Percentiles rank a stretch among this genome's conserved stretches.
Evolutionary conservation across 805 yeast genomes (phyloP).

Genomic region (Ogataea parapolymorpha): DNA sequence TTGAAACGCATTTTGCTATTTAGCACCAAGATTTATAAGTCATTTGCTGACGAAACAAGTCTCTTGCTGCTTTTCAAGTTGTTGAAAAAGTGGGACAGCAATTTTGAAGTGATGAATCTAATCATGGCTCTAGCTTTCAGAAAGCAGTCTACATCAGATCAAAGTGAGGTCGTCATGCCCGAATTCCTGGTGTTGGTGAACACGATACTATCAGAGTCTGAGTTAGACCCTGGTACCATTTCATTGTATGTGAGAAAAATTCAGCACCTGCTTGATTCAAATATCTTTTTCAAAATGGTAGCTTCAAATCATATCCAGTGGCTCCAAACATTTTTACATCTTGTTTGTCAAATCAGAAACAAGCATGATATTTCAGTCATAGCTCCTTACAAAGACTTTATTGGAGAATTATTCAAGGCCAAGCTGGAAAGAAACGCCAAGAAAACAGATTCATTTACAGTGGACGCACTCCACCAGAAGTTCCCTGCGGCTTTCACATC

Average conservation of each 20-base stretch:
- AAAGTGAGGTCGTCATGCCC: conserved; percentile 14
- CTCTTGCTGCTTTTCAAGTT: conserved; percentile 44
- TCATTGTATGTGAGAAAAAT: too few species aligned
- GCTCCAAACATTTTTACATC: neutral
- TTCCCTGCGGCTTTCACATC: neutral
- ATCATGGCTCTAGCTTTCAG: conserved; percentile 49
- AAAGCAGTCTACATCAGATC: conserved; percentile 20
- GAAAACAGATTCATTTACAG: too few species aligned
- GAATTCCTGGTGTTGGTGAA: conserved; percentile 2
- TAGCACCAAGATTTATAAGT: conserved; percentile 29
- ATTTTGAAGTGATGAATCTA: conserved; percentile 41
- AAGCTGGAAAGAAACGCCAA: too few species aligned
- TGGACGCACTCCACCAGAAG: too few species aligned
- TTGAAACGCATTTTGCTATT: conserved; percentile 46
- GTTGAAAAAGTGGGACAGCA: conserved; percentile 46
- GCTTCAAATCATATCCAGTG: neutral
- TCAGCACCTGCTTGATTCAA: too few species aligned
- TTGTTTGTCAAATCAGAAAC: neutral
- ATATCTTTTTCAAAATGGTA: conserved; percentile 37
- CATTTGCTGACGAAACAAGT: conserved; percentile 53
- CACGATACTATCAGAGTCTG: neutral
- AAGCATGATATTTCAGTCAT: neutral
- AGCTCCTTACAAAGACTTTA: neutral
- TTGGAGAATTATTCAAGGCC: neutral
- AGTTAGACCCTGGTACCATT: neutral